These are phyloP conservation scores for Colletotrichum tofieldiae DNA, from an alignment of 2,329 filamentous ascomycete genomes.

Conservation along the genomic window DNA sequence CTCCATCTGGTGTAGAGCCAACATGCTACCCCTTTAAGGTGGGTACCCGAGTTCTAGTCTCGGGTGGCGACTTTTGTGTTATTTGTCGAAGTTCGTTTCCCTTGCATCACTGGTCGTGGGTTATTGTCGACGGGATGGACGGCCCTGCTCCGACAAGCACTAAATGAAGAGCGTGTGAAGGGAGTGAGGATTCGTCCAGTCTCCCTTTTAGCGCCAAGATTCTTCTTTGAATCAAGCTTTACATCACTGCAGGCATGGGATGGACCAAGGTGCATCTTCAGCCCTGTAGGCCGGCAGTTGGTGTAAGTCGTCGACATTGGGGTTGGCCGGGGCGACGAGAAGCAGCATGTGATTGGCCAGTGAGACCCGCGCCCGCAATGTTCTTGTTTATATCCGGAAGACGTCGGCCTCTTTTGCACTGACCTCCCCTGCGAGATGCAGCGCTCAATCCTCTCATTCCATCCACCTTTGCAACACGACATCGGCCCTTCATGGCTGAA, in stretches of 20 bases:
- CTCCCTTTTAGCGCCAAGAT: neutral
- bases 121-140: neutral
- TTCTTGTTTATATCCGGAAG: neutral
- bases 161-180: neutral
- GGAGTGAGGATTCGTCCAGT: neutral
- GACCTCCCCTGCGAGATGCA: neutral
- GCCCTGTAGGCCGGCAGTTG: neutral
- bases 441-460: neutral
- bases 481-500: neutral
- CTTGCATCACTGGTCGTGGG: neutral
- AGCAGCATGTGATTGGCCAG: neutral
- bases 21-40: constrained; percentile 1
- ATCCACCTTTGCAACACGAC: neutral
- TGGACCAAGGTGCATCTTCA: neutral
- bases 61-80: neutral
- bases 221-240: neutral
- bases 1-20: constrained; percentile 19
- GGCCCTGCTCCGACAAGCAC: neutral
- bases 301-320: neutral
- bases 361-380: neutral
- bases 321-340: neutral
- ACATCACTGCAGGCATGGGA: neutral
- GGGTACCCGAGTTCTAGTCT: constrained; percentile 17
- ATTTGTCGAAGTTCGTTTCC: neutral
- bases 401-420: neutral